phyloP scores from a whole-genome alignment of 1,139 yeast species.

The Geotrichum macrosporum region DNA sequence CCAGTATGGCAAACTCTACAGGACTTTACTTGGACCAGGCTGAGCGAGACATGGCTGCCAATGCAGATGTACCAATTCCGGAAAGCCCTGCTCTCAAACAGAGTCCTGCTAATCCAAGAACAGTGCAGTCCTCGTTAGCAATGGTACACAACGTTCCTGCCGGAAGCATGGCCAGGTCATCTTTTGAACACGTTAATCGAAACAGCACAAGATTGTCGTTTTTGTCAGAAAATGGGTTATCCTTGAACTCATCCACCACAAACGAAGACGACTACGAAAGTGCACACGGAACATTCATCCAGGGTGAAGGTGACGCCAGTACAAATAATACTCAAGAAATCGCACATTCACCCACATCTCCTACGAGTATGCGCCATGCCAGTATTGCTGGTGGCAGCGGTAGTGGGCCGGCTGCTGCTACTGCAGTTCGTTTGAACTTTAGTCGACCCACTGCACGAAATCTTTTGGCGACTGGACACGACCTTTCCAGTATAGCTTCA shows the following conservation, averaged over 20 bases:
- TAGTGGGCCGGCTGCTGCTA: too few relatives aligned
- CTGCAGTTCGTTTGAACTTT: too few relatives aligned
- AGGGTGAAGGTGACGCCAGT: background rate
- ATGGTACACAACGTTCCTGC: background rate
- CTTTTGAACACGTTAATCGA: background rate
- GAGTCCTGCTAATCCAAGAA: background rate
- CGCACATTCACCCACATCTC: too few relatives aligned
- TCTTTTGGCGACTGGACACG: too few relatives aligned
- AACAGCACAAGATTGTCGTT: background rate
- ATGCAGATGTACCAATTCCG: too few relatives aligned
- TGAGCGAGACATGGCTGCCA: too few relatives aligned
- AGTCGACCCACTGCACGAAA: too few relatives aligned
- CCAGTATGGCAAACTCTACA: too few relatives aligned
- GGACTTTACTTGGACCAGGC: too few relatives aligned
- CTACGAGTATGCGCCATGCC: too few relatives aligned
- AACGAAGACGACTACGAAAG: background rate
- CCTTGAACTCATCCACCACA: background rate
- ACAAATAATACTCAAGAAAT: background rate
- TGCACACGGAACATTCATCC: background rate
- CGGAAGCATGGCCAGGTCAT: background rate
- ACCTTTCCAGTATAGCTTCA: too few relatives aligned
- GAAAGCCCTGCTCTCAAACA: background rate
- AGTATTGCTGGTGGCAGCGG: too few relatives aligned
- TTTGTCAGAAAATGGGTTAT: background rate
- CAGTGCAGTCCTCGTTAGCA: conserved; percentile 1